Evolutionary conservation across 768 basidiomycete genomes (phyloP).

Genomic region (Lactarius deliciosus): DNA sequence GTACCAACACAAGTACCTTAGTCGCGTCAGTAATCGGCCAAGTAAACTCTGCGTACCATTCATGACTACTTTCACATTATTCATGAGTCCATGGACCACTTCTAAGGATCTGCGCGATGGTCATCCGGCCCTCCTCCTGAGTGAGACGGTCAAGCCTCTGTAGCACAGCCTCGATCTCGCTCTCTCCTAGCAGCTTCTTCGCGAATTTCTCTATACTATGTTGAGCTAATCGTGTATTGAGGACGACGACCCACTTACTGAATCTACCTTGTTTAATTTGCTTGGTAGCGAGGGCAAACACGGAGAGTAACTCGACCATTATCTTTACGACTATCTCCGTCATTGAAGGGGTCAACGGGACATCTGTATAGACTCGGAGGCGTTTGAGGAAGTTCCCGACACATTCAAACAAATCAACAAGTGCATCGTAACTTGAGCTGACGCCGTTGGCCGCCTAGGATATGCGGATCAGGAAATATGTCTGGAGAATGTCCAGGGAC

Average conservation of each 20-base stretch:
- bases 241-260: not conserved
- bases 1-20: too few relatives aligned
- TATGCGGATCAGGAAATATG: not conserved
- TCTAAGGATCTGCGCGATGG: too few relatives aligned
- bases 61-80: too few relatives aligned
- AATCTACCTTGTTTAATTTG: slow-evolving; percentile 8
- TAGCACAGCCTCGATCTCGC: not conserved
- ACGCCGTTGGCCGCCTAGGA: not conserved
- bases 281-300: not conserved
- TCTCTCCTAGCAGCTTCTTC: slow-evolving; percentile 11
- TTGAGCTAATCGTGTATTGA: not conserved
- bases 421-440: not conserved
- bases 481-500: not conserved
- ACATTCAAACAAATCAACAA: slow-evolving; percentile 9
- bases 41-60: too few relatives aligned
- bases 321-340: not conserved
- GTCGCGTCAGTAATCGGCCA: too few relatives aligned
- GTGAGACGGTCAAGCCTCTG: too few relatives aligned
- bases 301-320: slow-evolving; percentile 7
- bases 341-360: not conserved
- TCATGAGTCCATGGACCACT: too few relatives aligned
- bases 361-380: not conserved
- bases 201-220: not conserved
- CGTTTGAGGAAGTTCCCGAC: slow-evolving; percentile 11
- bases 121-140: too few relatives aligned